Base-by-base conservation (phyloP, 805 yeast genomes). In the Lachancea waltii region DNA sequence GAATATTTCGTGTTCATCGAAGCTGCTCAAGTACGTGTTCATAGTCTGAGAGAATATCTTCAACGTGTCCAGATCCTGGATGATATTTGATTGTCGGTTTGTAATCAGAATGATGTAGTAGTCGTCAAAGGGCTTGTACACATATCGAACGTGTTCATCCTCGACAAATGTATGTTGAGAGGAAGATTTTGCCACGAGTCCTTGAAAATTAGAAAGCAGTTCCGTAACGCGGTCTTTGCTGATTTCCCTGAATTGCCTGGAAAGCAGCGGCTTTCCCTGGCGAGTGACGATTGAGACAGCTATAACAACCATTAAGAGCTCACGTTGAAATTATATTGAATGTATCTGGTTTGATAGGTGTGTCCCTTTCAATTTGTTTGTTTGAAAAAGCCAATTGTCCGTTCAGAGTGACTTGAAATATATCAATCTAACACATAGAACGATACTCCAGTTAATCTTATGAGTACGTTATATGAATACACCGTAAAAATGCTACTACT, bases 241-340 rank as follows among this genome's bases (percentile, higher is more conserved):
- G 50, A 92, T 64, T 46, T 86, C 96, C 45, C 78, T 75, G 67
- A 90, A 92, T 66, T 87, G 97, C 57, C 99, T 78, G 18, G 96
- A 85, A 35, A 92, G 68, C 49, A 92, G 75, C 17, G 96, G 85
- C 53, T 87, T 90, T 42, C 98, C 98, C 42, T 86, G 81, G 53
- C 89, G 85, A 29, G 95, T 81, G 63, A 96, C 85, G 52, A 92
- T 84, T 30, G 96, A 84, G 33, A 95, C 97, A 38, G 98, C 95
- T 58, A 90, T 70, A 37, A 84, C 86, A 45, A 77, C 89, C 95
- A 69, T 69, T 24, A 11, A 5, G 26, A 13, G 24, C 16, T n/a
- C n/a, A n/a, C n/a, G n/a, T n/a, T n/a, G n/a, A n/a, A n/a, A n/a
- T n/a, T n/a, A 14, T 7, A 17, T 13, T 5, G 9, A 10, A 27